Evolutionary conservation across 768 basidiomycete species (phyloP).

Genomic region (Phaffia tasmanica): DNA sequence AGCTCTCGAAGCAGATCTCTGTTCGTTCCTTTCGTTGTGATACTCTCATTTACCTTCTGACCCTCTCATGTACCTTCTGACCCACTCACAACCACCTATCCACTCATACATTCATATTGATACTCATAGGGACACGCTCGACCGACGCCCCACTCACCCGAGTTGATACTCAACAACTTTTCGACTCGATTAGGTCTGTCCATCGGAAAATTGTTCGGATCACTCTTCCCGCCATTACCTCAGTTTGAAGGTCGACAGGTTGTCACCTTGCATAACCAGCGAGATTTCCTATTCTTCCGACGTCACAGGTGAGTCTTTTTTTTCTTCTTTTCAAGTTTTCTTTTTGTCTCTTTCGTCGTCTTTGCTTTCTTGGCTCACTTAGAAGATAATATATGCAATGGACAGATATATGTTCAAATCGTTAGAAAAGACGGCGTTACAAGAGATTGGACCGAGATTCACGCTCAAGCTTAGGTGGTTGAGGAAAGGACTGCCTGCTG

Average conservation of each 20-base stretch:
- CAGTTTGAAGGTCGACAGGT: slow-evolving; percentile 95
- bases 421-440: slow-evolving; percentile 76
- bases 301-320: slow-evolving; percentile 61
- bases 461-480: slow-evolving; percentile 86
- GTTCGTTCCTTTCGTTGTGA: slow-evolving; percentile 39
- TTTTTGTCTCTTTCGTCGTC: background rate
- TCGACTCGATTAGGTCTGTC: slow-evolving; percentile 86
- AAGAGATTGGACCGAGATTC: slow-evolving; percentile 96
- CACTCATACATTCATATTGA: background rate
- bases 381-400: background rate
- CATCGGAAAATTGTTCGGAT: slow-evolving; percentile 90
- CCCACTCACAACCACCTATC: too few species aligned
- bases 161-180: slow-evolving; percentile 89
- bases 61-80: background rate
- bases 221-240: slow-evolving; percentile 84
- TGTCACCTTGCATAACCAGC: slow-evolving; percentile 90
- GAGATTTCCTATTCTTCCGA: slow-evolving; percentile 95
- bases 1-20: slow-evolving; percentile 73
- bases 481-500: slow-evolving; percentile 75
- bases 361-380: background rate
- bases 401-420: slow-evolving; percentile 81
- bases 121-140: slow-evolving; percentile 69
- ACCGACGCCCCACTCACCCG: slow-evolving; percentile 83
- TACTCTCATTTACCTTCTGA: background rate
- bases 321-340: background rate